These are phyloP conservation scores for Diplosphaera chodatii DNA, from an alignment of 139 green algal genomes.

Conservation along the genomic window DNA sequence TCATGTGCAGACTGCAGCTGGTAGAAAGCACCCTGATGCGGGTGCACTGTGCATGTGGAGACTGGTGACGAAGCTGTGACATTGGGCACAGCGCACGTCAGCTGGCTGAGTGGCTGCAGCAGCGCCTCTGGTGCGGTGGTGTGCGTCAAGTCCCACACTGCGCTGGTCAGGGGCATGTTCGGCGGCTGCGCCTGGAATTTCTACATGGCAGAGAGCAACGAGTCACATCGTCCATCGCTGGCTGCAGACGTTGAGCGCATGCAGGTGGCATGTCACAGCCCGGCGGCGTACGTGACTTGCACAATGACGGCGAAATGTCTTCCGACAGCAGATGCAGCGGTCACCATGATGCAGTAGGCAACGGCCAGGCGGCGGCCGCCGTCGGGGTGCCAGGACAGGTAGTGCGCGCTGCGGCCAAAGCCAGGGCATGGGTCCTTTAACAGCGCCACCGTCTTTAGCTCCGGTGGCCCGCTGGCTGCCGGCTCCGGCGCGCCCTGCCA, in stretches of 20 bases:
- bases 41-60: too few species aligned
- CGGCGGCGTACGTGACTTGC: too few species aligned
- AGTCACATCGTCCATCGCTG: too few species aligned
- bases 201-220: background rate
- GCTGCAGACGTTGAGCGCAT: too few species aligned
- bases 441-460: constrained; percentile 69
- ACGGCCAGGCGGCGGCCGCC: constrained; percentile 24
- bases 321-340: too few species aligned
- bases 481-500: background rate
- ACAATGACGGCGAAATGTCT: too few species aligned
- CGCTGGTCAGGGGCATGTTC: constrained; percentile 57
- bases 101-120: constrained; percentile 64
- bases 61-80: too few species aligned
- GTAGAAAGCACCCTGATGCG: too few species aligned
- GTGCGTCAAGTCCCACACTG: constrained; percentile 89
- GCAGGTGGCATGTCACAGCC: too few species aligned
- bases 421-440: constrained; percentile 67
- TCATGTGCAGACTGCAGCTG: too few species aligned
- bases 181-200: constrained; percentile 10
- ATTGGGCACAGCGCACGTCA: constrained; percentile 54
- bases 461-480: background rate
- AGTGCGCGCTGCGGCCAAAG: constrained; percentile 53
- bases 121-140: constrained; percentile 76
- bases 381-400: constrained; percentile 80
- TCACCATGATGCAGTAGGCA: constrained; percentile 2